A percentile compares a stretch with the other conserved stretches of the same genome.
Conservation (phyloP, 306 rosid species). For the Gastrolobium bilobum region DNA sequence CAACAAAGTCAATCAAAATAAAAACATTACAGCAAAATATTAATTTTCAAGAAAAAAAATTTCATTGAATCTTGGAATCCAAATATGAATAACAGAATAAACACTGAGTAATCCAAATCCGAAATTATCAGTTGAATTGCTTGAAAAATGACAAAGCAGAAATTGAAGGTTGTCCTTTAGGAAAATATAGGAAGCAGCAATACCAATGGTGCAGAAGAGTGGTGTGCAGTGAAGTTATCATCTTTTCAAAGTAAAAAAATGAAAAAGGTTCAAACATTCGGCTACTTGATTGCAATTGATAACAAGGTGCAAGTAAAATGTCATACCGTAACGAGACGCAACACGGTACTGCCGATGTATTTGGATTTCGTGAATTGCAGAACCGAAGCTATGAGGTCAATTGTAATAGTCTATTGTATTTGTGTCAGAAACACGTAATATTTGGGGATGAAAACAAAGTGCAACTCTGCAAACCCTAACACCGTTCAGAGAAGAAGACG, state of each 20-base stretch:
- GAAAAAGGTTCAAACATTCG: background rate
- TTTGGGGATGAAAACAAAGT: background rate
- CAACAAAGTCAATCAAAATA: background rate
- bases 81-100: conserved; percentile 22
- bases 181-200: background rate
- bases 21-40: background rate
- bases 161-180: background rate
- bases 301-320: conserved; percentile 1
- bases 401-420: background rate
- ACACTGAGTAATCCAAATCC: background rate
- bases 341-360: background rate
- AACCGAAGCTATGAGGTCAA: conserved; percentile 22
- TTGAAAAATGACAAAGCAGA: background rate
- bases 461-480: conserved; percentile 40
- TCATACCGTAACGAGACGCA: conserved; percentile 28
- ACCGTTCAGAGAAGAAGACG: background rate
- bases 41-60: background rate
- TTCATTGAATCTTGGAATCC: conserved; percentile 15
- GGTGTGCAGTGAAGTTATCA: conserved; percentile 4
- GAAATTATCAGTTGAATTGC: background rate
- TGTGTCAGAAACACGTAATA: background rate
- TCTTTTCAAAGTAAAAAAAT: background rate
- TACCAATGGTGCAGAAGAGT: background rate
- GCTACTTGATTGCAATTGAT: background rate
- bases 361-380: background rate